Evolutionary conservation across 2,329 filamentous ascomycete species (phyloP).

Genomic region (Trichoderma polysporum): DNA sequence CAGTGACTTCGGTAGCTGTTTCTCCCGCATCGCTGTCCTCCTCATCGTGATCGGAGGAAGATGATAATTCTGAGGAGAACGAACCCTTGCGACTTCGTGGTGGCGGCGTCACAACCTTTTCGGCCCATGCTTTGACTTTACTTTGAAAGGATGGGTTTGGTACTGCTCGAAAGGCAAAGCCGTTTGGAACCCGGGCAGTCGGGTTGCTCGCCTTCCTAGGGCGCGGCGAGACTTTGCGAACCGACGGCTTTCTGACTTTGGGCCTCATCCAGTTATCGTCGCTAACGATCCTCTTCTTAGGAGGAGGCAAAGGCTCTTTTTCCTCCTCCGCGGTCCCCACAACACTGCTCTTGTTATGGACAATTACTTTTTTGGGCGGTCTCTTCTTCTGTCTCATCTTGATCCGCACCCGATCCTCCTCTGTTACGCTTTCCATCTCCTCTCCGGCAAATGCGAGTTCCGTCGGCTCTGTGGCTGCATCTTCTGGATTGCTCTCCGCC

Average conservation of each 20-base stretch:
- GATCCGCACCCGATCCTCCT: constrained; percentile 59
- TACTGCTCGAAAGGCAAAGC: constrained; percentile 55
- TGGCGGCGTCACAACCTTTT: constrained; percentile 50
- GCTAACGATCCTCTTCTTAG: constrained; percentile 89
- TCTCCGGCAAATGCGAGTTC: constrained; percentile 62
- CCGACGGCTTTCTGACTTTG: constrained; percentile 52
- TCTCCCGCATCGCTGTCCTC: constrained; percentile 30
- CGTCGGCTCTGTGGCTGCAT: constrained; percentile 56
- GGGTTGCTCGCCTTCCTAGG: constrained; percentile 31
- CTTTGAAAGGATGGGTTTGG: constrained; percentile 56
- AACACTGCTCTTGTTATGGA: constrained; percentile 19
- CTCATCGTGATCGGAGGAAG: constrained; percentile 29
- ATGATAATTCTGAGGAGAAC: constrained; percentile 2
- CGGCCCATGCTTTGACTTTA: constrained; percentile 64
- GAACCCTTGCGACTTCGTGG: constrained; percentile 37
- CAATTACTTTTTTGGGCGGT: constrained; percentile 30
- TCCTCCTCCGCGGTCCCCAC: constrained; percentile 23
- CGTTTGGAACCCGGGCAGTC: constrained; percentile 50
- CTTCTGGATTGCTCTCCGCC: constrained; percentile 49
- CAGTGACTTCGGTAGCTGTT: constrained; percentile 33
- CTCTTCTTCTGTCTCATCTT: constrained; percentile 51
- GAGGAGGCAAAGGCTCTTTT: constrained; percentile 51
- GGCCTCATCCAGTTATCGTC: constrained; percentile 83
- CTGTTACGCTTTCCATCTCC: constrained; percentile 57
- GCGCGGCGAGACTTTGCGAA: constrained; percentile 43